phyloP scores from a whole-genome alignment of 176 grass and related monocot genomes.

The Luzula sylvatica region DNA sequence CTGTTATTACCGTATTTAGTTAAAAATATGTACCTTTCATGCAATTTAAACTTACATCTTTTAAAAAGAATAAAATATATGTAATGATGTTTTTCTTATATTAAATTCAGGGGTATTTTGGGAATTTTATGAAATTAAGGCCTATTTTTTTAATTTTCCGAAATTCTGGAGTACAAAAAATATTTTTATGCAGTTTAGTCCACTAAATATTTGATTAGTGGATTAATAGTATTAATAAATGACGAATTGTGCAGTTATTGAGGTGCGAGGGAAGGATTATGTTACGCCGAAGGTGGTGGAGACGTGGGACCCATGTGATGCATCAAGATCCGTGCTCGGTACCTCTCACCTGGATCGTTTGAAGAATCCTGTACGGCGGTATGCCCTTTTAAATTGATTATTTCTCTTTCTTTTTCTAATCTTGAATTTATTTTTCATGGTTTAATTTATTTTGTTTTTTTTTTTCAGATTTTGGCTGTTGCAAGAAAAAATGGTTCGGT shows the following conservation, averaged over 20 bases:
- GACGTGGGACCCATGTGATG: conserved; percentile 72
- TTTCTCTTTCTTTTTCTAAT: background rate
- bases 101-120: too few relatives aligned
- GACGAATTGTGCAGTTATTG: conserved; percentile 35
- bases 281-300: conserved; percentile 64
- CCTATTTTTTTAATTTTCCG: too few relatives aligned
- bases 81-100: too few relatives aligned
- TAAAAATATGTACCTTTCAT: too few relatives aligned
- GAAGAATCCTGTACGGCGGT: conserved; percentile 66
- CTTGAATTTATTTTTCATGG: background rate
- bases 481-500: conserved; percentile 78
- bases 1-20: too few relatives aligned
- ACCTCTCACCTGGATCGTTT: conserved; percentile 48
- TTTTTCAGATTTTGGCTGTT: conserved; percentile 63
- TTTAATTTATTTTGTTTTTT: background rate
- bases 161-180: too few relatives aligned
- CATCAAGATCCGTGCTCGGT: conserved; percentile 38
- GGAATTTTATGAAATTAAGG: too few relatives aligned
- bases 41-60: too few relatives aligned
- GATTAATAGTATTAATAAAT: too few relatives aligned
- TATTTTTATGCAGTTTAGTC: too few relatives aligned
- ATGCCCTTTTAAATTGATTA: background rate
- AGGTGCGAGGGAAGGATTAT: conserved; percentile 40
- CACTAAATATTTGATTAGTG: too few relatives aligned
- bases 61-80: too few relatives aligned